A percentile compares a stretch with the other conserved stretches of the same genome.
Evolutionary conservation across 176 grass and related monocot species (phyloP).

Genomic region (Puccinellia tenuiflora): DNA sequence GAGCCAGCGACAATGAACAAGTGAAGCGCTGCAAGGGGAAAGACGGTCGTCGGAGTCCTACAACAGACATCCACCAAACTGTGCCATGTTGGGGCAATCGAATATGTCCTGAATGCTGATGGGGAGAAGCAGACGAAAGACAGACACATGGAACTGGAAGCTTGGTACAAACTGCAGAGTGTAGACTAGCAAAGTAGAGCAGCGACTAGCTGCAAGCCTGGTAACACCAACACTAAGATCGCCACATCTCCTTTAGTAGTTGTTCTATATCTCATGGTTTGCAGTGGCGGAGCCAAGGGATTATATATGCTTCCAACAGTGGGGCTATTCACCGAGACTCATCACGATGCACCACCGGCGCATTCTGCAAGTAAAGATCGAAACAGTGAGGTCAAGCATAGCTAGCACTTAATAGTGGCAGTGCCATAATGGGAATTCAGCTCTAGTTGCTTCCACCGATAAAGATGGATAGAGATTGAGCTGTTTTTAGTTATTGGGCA

Average conservation of each 20-base stretch:
- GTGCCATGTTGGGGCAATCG: background rate
- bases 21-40: background rate
- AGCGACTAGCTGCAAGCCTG: background rate
- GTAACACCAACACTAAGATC: background rate
- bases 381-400: background rate
- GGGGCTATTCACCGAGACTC: background rate
- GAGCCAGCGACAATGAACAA: background rate
- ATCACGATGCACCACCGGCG: background rate
- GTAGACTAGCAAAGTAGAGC: background rate
- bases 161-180: background rate
- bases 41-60: background rate
- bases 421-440: background rate
- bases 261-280: background rate
- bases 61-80: background rate
- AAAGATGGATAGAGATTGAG: background rate
- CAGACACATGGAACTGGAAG: background rate
- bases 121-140: background rate
- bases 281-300: background rate
- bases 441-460: background rate
- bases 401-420: background rate
- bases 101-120: background rate
- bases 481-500: background rate
- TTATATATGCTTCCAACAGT: background rate
- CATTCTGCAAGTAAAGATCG: constrained; percentile 29
- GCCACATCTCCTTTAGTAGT: background rate